Percentiles rank a stretch among this genome's conserved stretches.
Evolutionary conservation across 2,329 filamentous ascomycete species (phyloP).

Genomic region (Cladophialophora immunda): DNA sequence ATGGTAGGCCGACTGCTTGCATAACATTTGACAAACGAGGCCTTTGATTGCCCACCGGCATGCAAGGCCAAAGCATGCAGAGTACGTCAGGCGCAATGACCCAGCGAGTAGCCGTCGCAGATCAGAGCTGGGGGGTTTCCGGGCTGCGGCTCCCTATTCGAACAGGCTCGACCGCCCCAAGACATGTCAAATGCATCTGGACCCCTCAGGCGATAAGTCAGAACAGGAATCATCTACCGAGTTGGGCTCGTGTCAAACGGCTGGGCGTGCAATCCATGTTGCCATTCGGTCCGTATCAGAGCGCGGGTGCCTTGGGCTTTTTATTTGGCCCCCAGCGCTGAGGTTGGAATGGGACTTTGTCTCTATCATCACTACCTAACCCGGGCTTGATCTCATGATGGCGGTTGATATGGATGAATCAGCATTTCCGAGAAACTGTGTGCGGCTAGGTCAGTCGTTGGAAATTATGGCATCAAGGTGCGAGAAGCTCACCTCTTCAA

Average conservation of each 20-base stretch:
- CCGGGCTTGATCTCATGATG: conserved; percentile 44
- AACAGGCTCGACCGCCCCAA: conserved; percentile 8
- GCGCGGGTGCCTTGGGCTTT: not conserved
- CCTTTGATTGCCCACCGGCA: not conserved
- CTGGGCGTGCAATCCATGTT: conserved; percentile 2
- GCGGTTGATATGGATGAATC: conserved; percentile 57
- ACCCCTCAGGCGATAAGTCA: not conserved
- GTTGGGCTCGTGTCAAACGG: conserved; percentile 1
- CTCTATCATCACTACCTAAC: not conserved
- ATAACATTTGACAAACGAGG: conserved; percentile 26
- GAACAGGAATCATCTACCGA: conserved; percentile 23
- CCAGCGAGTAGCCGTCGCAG: conserved; percentile 5
- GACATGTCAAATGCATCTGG: conserved; percentile 3
- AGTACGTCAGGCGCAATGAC: conserved; percentile 28
- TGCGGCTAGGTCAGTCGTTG: conserved; percentile 1
- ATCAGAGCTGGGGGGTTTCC: conserved; percentile 1
- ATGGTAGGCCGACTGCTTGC: conserved; percentile 9
- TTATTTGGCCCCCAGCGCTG: not conserved
- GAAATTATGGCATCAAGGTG: conserved; percentile 6
- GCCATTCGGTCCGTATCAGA: not conserved
- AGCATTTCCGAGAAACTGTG: conserved; percentile 60
- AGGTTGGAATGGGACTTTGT: not conserved
- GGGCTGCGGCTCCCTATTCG: not conserved
- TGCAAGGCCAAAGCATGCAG: conserved; percentile 24
- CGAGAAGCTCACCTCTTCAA: conserved; percentile 73